Evolutionary conservation across 208 protist genomes (phyloP).

Genomic region (Leishmania amazonensis): DNA sequence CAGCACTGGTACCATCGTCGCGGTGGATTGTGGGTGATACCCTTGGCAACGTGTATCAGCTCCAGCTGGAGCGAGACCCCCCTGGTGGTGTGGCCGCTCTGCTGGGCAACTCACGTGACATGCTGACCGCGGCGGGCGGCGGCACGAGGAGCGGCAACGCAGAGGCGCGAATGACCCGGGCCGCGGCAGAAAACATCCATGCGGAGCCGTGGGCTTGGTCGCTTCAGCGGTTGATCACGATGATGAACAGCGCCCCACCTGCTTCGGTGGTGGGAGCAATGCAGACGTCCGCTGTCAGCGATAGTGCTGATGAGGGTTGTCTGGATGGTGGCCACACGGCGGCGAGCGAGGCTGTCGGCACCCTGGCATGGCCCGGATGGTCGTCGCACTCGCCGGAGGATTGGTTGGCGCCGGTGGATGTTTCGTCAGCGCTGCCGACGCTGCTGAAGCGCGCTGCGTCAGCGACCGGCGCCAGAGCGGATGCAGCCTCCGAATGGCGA

Average conservation of each 20-base stretch:
- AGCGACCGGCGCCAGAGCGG: not conserved
- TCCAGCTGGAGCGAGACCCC: conserved; percentile 41
- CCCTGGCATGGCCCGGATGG: conserved; percentile 16
- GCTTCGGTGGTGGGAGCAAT: not conserved
- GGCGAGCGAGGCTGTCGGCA: not conserved
- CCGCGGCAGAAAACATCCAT: not conserved
- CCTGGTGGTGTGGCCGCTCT: not conserved
- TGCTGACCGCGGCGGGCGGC: not conserved
- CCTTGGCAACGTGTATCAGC: conserved; percentile 79
- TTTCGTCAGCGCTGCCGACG: conserved; percentile 11
- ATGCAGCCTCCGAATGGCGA: not conserved
- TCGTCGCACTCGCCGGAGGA: conserved; percentile 17
- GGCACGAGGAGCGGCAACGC: conserved; percentile 1
- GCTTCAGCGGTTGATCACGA: conserved; percentile 1
- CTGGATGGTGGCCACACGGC: not conserved
- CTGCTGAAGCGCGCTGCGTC: conserved; percentile 15
- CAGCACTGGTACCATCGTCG: not conserved
- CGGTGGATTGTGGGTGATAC: conserved; percentile 66
- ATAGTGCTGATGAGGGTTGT: not conserved
- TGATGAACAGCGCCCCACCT: conserved; percentile 12
- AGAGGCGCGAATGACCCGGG: not conserved
- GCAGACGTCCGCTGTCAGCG: not conserved
- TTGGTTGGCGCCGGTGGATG: conserved; percentile 27
- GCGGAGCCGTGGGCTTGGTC: conserved; percentile 2
- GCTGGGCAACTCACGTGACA: not conserved